A percentile compares a stretch with the other conserved stretches of the same genome.
These are phyloP conservation scores for Combretum micranthum DNA, from an alignment of 345 rosid genomes.

Conservation along the genomic window DNA sequence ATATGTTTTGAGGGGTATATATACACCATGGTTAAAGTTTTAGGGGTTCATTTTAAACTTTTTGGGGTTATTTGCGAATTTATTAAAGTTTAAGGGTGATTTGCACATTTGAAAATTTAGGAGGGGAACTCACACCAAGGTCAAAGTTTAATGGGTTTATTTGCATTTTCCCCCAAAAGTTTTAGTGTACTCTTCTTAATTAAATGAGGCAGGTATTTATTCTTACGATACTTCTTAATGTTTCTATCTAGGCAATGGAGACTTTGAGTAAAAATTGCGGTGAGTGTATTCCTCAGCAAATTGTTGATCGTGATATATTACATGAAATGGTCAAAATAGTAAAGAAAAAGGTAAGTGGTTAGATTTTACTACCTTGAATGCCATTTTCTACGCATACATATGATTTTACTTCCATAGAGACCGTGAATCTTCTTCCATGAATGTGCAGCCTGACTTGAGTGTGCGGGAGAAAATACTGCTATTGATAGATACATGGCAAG, in stretches of 20 bases:
- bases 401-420: background rate
- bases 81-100: no score
- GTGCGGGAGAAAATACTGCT: conserved; percentile 90
- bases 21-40: no score
- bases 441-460: conserved; percentile 80
- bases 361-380: conserved; percentile 1
- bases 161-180: background rate
- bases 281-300: conserved; percentile 75
- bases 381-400: conserved; percentile 8
- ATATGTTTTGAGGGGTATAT: no score
- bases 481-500: conserved; percentile 63
- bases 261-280: conserved; percentile 94
- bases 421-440: conserved; percentile 5
- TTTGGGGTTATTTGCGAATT: no score
- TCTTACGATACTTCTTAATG: background rate
- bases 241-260: conserved; percentile 68
- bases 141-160: no score
- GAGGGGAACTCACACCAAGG: no score
- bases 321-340: conserved; percentile 97
- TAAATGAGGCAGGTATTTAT: background rate
- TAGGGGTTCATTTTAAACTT: no score
- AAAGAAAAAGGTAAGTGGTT: conserved; percentile 75
- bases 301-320: conserved; percentile 82
- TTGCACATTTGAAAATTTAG: no score
- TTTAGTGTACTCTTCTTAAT: background rate